Percentiles rank a stretch among this genome's conserved stretches.
phyloP scores from a whole-genome alignment of 768 basidiomycete species.

The Phlegmacium glaucopus region DNA sequence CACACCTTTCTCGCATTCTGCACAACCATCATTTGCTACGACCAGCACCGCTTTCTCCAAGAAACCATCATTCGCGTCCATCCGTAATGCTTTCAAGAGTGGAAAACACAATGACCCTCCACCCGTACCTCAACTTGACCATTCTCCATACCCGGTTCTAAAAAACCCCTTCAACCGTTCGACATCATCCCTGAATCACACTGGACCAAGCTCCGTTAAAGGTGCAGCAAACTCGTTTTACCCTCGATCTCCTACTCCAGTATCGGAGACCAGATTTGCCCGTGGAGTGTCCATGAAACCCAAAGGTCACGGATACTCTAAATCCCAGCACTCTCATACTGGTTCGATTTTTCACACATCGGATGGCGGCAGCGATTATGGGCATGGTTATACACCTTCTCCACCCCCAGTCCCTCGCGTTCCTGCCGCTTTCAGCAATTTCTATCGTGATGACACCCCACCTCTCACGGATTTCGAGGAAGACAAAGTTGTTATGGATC shows the following conservation, averaged over 20 bases:
- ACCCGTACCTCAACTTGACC: constrained; percentile 71
- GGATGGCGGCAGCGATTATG: constrained; percentile 70
- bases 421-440: constrained; percentile 54
- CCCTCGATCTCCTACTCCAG: constrained; percentile 45
- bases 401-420: constrained; percentile 81
- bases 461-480: constrained; percentile 54
- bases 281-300: constrained; percentile 39
- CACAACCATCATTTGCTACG: constrained; percentile 67
- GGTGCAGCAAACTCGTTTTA: constrained; percentile 47
- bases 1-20: constrained; percentile 64
- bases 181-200: constrained; percentile 66
- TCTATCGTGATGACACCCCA: constrained; percentile 49
- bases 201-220: constrained; percentile 36
- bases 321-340: constrained; percentile 75
- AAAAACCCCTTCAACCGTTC: constrained; percentile 85
- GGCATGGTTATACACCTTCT: constrained; percentile 50
- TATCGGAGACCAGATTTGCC: constrained; percentile 44
- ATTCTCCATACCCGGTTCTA: constrained; percentile 64
- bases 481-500: constrained; percentile 65
- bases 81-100: constrained; percentile 83
- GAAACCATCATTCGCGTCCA: constrained; percentile 83
- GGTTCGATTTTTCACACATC: constrained; percentile 72
- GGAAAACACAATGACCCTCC: constrained; percentile 63
- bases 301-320: constrained; percentile 57
- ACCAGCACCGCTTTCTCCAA: constrained; percentile 63